These are phyloP conservation scores for Trichoderma sp. DNA, from an alignment of 2,329 filamentous ascomycete genomes.

Conservation along the genomic window DNA sequence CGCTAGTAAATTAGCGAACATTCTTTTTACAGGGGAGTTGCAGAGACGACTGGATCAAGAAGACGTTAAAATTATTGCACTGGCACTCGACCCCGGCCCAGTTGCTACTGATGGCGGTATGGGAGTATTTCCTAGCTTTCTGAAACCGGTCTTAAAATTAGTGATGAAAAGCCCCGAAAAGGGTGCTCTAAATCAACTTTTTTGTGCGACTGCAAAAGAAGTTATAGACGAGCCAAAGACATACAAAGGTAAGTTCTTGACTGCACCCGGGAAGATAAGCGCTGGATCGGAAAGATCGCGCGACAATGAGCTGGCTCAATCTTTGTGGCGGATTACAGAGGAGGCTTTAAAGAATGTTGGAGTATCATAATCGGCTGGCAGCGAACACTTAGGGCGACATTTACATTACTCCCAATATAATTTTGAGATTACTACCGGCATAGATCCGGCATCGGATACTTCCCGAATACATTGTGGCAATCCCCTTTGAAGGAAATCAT, in stretches of 20 bases:
- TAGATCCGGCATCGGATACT: background rate
- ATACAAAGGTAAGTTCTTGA: background rate
- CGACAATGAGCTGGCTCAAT: background rate
- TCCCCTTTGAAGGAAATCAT: background rate
- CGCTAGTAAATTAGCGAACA: background rate
- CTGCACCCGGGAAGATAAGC: background rate
- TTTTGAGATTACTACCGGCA: background rate
- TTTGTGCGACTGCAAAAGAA: background rate
- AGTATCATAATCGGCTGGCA: background rate
- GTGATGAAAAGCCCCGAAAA: constrained; percentile 1
- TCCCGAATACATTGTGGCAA: background rate
- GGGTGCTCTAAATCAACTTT: background rate
- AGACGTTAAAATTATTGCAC: background rate
- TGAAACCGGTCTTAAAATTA: background rate
- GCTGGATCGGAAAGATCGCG: background rate
- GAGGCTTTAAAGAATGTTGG: background rate
- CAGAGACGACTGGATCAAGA: background rate
- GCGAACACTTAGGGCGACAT: background rate
- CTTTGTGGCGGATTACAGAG: background rate
- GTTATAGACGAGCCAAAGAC: background rate
- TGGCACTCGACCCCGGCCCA: background rate
- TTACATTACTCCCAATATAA: background rate
- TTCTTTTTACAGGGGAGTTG: background rate
- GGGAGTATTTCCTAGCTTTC: background rate
- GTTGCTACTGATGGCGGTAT: constrained; percentile 2